Evolutionary conservation across 1,284 basidiomycete genomes (phyloP).

Genomic region (Sanghuangporus weigelae): DNA sequence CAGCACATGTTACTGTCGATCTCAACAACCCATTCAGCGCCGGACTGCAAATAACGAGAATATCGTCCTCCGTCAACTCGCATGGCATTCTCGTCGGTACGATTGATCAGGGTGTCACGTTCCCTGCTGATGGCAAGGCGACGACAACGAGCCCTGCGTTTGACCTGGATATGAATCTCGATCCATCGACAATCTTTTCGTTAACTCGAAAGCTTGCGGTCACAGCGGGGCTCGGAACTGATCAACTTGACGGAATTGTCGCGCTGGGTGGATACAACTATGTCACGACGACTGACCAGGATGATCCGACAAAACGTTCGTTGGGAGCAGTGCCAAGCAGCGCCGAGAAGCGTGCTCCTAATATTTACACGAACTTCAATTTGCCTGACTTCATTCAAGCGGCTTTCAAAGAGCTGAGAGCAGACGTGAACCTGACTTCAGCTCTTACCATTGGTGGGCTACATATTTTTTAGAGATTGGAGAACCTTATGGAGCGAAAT

Average conservation of each 20-base stretch:
- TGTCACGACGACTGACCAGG: slow-evolving; percentile 36
- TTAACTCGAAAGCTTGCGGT: slow-evolving; percentile 63
- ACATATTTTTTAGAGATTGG: background rate
- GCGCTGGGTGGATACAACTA: slow-evolving; percentile 66
- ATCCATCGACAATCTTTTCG: slow-evolving; percentile 68
- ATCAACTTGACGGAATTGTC: slow-evolving; percentile 67
- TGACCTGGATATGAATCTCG: slow-evolving; percentile 64
- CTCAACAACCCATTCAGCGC: slow-evolving; percentile 70
- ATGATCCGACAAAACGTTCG: slow-evolving; percentile 21
- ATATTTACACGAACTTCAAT: slow-evolving; percentile 51
- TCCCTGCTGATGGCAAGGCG: slow-evolving; percentile 48
- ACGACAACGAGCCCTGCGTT: slow-evolving; percentile 57
- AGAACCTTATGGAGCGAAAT: background rate
- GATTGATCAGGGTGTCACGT: slow-evolving; percentile 54
- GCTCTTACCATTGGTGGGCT: slow-evolving; percentile 52
- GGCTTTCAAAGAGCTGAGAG: slow-evolving; percentile 61
- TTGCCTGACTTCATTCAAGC: slow-evolving; percentile 60
- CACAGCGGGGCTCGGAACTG: slow-evolving; percentile 55
- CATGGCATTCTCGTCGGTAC: slow-evolving; percentile 63
- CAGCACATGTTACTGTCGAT: slow-evolving; percentile 61
- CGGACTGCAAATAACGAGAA: slow-evolving; percentile 52
- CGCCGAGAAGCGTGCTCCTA: slow-evolving; percentile 22
- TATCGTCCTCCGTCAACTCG: slow-evolving; percentile 59
- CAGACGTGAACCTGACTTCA: slow-evolving; percentile 56
- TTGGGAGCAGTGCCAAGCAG: background rate